Base-by-base conservation (phyloP, 2,329 filamentous ascomycete genomes). In the Ceratocystis cubensis region DNA sequence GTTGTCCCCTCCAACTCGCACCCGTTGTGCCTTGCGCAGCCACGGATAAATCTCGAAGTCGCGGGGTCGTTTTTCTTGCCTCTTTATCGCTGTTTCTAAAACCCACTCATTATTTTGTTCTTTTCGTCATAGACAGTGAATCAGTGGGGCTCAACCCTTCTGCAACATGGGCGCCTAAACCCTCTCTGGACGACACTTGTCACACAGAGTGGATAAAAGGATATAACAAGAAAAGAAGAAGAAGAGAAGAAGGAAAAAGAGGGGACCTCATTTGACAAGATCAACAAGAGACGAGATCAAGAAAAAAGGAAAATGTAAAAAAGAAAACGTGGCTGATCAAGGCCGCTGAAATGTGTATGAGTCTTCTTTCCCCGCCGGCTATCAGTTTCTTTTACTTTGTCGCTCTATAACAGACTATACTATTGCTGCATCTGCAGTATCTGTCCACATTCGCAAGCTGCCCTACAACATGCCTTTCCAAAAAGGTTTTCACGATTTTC, bases 161-260 rank as follows among this genome's bases (percentile, higher is more conserved):
- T 59, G 56, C 33, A 59, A 59, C 56, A 59, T 53, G 25, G 37
- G 37, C 56, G 56, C 56, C 30, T 30, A 33, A 59, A 59, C 56
- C 56, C 56, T 59, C 56, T 59, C 56, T 59, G 17, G 28, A 59
- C 56, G 56, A 59, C 56, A 37, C 28, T 30, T 37, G 56, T 59
- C 56, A 59, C 56, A 59, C 56, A 59, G 30, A 30, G 56, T 59
- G 56, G 56, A 59, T 59, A 59, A 59, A 20, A 33, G 30, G 17
- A 22, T 15, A n/a, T 50, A 25, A n/a, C 56, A 30, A 25, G 6
- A 33, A 37, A 33, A 59, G 25, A 33, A 37, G 17, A 17, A 17
- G 30, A 15, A 30, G 15, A 30, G 22, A 28, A 33, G 48, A 25
- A 25, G 48, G 48, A 20, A 20, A 48, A 20, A 20, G 46, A 20